Evolutionary conservation across 75 land plant genomes (phyloP).

Genomic region (Sequoia sempervirens): DNA sequence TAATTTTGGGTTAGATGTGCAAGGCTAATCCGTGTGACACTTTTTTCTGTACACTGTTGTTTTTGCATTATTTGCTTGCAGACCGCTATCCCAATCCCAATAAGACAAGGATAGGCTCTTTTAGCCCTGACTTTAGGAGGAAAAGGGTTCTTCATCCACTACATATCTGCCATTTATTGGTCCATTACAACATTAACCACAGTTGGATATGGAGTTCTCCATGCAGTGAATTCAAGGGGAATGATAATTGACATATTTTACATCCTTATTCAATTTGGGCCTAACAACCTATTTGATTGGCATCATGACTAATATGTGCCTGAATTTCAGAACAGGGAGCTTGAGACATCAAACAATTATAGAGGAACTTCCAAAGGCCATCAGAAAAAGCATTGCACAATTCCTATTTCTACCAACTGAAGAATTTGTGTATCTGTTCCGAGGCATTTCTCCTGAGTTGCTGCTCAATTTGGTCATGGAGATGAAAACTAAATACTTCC

Average conservation of each 20-base stretch:
- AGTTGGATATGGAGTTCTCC: slow-evolving; percentile 71
- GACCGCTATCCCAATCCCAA: slow-evolving; percentile 42
- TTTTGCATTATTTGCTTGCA: slow-evolving; percentile 50
- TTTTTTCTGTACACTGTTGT: slow-evolving; percentile 55
- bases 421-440: slow-evolving; percentile 57
- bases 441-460: slow-evolving; percentile 53
- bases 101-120: slow-evolving; percentile 50
- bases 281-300: slow-evolving; percentile 61
- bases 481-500: slow-evolving; percentile 74
- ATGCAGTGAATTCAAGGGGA: slow-evolving; percentile 54
- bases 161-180: slow-evolving; percentile 54
- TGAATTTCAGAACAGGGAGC: slow-evolving; percentile 42
- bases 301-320: slow-evolving; percentile 51
- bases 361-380: slow-evolving; percentile 64
- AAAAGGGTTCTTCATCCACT: slow-evolving; percentile 36
- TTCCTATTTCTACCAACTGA: slow-evolving; percentile 51
- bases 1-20: slow-evolving; percentile 64
- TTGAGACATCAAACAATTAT: slow-evolving; percentile 58
- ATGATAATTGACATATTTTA: slow-evolving; percentile 59
- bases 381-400: slow-evolving; percentile 56
- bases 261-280: slow-evolving; percentile 56
- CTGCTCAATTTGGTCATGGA: slow-evolving; percentile 59
- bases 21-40: slow-evolving; percentile 46
- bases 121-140: slow-evolving; percentile 41
- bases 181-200: slow-evolving; percentile 59